Evolutionary conservation across 2,329 filamentous ascomycete genomes (phyloP).

Genomic region (Metarhizium anisopliae): DNA sequence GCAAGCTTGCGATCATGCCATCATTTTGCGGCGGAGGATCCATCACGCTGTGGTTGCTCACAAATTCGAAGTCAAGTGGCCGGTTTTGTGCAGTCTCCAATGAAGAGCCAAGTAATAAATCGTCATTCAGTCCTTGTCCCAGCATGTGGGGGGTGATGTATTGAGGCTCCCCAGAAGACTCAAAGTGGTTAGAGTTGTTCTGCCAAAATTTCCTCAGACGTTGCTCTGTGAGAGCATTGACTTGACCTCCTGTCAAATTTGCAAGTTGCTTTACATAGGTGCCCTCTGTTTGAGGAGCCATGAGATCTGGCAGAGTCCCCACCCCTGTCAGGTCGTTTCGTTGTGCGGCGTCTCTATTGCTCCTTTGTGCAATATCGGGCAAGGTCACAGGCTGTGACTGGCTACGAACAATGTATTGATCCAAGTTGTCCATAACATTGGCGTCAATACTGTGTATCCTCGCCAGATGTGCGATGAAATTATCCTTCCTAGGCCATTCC

Average conservation of each 20-base stretch:
- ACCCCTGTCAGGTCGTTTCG: constrained; percentile 7
- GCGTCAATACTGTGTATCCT: constrained; percentile 50
- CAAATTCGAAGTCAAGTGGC: background rate
- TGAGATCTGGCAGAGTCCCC: constrained; percentile 1
- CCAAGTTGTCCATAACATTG: constrained; percentile 28
- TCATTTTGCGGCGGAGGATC: background rate
- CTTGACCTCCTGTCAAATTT: background rate
- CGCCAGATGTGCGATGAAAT: constrained; percentile 72
- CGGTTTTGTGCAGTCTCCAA: background rate
- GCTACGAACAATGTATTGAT: constrained; percentile 17
- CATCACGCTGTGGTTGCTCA: background rate
- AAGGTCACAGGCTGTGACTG: constrained; percentile 10
- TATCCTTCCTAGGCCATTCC: constrained; percentile 72
- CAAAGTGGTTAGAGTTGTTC: background rate
- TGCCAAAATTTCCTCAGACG: background rate
- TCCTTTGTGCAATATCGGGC: background rate
- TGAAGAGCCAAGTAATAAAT: background rate
- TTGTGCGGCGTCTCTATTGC: background rate
- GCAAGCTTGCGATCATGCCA: background rate
- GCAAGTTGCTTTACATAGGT: background rate
- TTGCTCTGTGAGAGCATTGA: background rate
- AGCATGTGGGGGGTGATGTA: background rate
- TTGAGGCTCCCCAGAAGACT: background rate
- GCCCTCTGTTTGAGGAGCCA: background rate
- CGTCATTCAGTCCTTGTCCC: background rate